Evolutionary conservation across 345 rosid genomes (phyloP).

Genomic region (Trapa bicornis): DNA sequence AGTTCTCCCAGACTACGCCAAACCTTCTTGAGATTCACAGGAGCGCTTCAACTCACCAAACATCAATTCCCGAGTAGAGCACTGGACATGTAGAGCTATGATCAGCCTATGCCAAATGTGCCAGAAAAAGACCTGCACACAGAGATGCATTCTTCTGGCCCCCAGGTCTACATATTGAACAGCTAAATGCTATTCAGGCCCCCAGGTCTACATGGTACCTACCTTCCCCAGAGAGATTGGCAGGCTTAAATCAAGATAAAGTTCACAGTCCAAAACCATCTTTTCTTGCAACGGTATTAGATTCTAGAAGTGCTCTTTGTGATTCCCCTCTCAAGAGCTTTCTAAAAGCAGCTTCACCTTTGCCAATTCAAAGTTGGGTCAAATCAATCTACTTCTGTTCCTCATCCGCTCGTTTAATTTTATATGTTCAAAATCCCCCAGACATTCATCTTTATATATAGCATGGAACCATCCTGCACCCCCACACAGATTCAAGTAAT

Average conservation of each 20-base stretch:
- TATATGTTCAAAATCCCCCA: neutral
- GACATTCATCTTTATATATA: neutral
- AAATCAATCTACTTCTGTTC: neutral
- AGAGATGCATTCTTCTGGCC: neutral
- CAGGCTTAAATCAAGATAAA: neutral
- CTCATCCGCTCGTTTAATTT: neutral
- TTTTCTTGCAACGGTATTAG: neutral
- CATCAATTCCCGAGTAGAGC: neutral
- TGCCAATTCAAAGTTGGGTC: neutral
- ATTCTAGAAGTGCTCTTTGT: neutral
- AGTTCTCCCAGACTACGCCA: neutral
- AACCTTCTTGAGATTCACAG: neutral
- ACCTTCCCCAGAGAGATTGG: neutral
- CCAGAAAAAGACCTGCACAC: neutral
- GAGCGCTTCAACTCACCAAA: neutral
- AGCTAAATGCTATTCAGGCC: neutral
- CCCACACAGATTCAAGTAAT: neutral
- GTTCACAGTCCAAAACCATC: neutral
- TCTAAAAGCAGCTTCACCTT: neutral
- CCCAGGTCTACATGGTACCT: neutral
- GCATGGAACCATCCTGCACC: neutral
- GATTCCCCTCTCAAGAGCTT: conserved; percentile 1
- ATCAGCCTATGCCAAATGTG: neutral
- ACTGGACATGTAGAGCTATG: neutral
- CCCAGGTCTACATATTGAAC: neutral